Conservation (phyloP, 306 rosid genomes). For the Prunus davidiana region DNA sequence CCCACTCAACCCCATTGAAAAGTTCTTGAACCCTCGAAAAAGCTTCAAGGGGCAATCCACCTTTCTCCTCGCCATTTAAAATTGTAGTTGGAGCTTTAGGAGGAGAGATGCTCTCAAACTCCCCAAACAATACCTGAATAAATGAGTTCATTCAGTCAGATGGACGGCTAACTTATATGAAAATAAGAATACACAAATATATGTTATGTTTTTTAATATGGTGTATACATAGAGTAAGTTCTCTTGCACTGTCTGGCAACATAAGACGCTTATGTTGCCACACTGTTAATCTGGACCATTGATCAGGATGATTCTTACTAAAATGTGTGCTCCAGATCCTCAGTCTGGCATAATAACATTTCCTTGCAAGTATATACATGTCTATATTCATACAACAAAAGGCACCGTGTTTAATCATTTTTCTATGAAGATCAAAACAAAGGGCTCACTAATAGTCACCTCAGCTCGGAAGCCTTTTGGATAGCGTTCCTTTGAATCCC, state of each 20-base stretch:
- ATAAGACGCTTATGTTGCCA: not conserved
- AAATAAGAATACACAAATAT: not conserved
- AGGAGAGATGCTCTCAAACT: slow-evolving; percentile 78
- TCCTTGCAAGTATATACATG: not conserved
- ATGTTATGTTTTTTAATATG: no score
- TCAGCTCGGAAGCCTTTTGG: slow-evolving; percentile 92
- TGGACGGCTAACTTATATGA: not conserved
- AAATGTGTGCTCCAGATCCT: not conserved
- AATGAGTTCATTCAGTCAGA: slow-evolving; percentile 30
- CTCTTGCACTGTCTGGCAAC: not conserved
- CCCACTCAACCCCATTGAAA: slow-evolving; percentile 87
- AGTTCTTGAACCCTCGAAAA: slow-evolving; percentile 98
- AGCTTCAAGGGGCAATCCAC: slow-evolving; percentile 96
- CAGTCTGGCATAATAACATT: not conserved
- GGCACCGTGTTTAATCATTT: not conserved
- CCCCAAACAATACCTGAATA: slow-evolving; percentile 91
- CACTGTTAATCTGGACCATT: not conserved
- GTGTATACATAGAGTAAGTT: not conserved
- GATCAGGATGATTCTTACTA: not conserved
- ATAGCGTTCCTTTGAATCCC: slow-evolving; percentile 91
- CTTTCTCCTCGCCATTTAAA: slow-evolving; percentile 90
- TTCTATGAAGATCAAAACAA: slow-evolving; percentile 6
- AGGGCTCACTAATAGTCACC: slow-evolving; percentile 48
- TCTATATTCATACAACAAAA: not conserved
- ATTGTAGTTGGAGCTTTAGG: slow-evolving; percentile 68